phyloP scores from a whole-genome alignment of 2,329 filamentous ascomycete genomes.

The Orbilia javanica region DNA sequence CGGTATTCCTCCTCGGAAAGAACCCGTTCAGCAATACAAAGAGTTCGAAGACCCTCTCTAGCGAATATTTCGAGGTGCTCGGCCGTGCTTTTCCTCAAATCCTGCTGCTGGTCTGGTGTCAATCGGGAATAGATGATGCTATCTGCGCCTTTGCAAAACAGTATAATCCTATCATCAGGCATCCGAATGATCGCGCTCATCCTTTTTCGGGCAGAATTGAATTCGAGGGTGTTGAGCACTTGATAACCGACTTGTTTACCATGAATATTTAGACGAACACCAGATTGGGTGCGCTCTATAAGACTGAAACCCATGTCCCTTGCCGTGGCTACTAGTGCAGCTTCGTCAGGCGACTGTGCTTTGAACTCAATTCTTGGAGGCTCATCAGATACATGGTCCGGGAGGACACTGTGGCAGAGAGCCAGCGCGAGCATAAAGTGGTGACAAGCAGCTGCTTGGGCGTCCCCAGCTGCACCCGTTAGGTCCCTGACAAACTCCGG shows the following conservation, averaged over 20 bases:
- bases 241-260: constrained; percentile 87
- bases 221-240: constrained; percentile 94
- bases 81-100: constrained; percentile 84
- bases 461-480: constrained; percentile 78
- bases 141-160: constrained; percentile 98
- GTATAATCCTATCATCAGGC: constrained; percentile 87
- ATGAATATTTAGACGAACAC: constrained; percentile 86
- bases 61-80: constrained; percentile 98
- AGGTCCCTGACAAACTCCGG: constrained; percentile 90
- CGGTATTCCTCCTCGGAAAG: constrained; percentile 85
- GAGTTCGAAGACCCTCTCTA: constrained; percentile 89
- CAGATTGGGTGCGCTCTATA: constrained; percentile 81
- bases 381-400: constrained; percentile 89
- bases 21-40: constrained; percentile 89
- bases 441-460: constrained; percentile 82
- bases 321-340: constrained; percentile 91
- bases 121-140: constrained; percentile 96
- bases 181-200: constrained; percentile 98
- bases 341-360: constrained; percentile 96
- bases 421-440: constrained; percentile 95
- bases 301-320: constrained; percentile 96
- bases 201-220: constrained; percentile 94
- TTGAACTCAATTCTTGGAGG: constrained; percentile 93
- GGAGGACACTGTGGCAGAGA: constrained; percentile 96
- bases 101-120: constrained; percentile 83